Evolutionary conservation across 768 basidiomycete genomes (phyloP).

Genomic region (Lactarius evosmus): DNA sequence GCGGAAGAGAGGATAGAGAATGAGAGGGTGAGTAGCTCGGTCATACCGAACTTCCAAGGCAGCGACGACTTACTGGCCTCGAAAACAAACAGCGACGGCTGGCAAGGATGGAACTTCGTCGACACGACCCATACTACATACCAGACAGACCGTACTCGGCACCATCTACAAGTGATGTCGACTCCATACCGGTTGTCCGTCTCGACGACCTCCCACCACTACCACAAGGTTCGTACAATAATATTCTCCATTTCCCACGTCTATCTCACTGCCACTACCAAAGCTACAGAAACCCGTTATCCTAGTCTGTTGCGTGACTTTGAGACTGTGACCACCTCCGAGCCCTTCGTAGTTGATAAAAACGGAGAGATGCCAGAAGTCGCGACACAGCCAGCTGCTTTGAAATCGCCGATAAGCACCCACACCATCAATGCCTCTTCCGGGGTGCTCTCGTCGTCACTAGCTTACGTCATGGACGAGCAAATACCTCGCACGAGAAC

Average conservation of each 20-base stretch:
- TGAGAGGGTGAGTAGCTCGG: conserved; percentile 53
- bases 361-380: conserved; percentile 29
- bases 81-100: conserved; percentile 55
- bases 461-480: conserved; percentile 53
- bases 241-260: background rate
- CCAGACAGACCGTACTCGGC: conserved; percentile 54
- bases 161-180: conserved; percentile 57
- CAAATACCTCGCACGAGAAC: conserved; percentile 50
- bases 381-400: conserved; percentile 16
- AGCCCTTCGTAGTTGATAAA: conserved; percentile 24
- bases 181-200: conserved; percentile 86
- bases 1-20: conserved; percentile 54
- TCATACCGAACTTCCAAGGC: background rate
- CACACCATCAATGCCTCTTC: conserved; percentile 8
- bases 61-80: background rate
- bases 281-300: conserved; percentile 1
- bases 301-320: conserved; percentile 25
- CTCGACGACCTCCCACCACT: conserved; percentile 67
- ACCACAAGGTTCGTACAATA: conserved; percentile 33
- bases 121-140: conserved; percentile 92
- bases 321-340: conserved; percentile 11
- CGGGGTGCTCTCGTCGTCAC: conserved; percentile 42
- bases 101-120: conserved; percentile 69
- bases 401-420: conserved; percentile 29
- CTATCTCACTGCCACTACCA: conserved; percentile 1